Base-by-base conservation (phyloP, 148 eudicot species). In the Tetragonia tetragonoides region DNA sequence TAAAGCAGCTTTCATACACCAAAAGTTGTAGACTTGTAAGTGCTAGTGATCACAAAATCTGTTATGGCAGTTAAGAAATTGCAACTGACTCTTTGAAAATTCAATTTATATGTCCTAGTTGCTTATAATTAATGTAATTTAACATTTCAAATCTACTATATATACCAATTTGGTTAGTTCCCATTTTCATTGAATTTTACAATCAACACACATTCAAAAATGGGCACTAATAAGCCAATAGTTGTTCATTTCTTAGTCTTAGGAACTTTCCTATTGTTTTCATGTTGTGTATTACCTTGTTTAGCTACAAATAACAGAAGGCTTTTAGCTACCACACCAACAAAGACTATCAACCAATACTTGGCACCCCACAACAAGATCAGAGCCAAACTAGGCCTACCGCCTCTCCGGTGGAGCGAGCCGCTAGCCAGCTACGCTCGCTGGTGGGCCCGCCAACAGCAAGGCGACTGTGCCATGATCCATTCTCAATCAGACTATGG, bases 381-480 rank as follows among this genome's bases (percentile, higher is more conserved):
- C 44, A 78, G 85, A 42, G 79, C 85, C 15, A 75, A 23, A 16
- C 44, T 82, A 75, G 79, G 79, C 23, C 69, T 82, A 21, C 85
- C 85, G 1, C 82, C 79, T 20, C 72, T 82, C 44, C 66, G 70
- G 53, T 82, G 85, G 85, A 82, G 85, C 16, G 79, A 82, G 54
- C 38, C 70, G 14, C 79, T 82, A 78, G 85, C 85, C 3, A 70
- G 72, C 51, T 70, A 78, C n/a, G 85, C 85, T 37, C 79, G 76
- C 49, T 82, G 85, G 85, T 82, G 82, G 85, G 85, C 82, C 41
- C 72, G 37, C 68, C 82, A 82, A n/a, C 71, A 82, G 38, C 85
- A 59, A 17, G 82, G 73, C 18, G 85, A 79, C 40, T 82, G 85
- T 24, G 82, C 85, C 0, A 82, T 82, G 85, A 75, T 82, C 21